These are phyloP conservation scores for Ulmus americana DNA, from an alignment of 331 rosid species.

Conservation along the genomic window DNA sequence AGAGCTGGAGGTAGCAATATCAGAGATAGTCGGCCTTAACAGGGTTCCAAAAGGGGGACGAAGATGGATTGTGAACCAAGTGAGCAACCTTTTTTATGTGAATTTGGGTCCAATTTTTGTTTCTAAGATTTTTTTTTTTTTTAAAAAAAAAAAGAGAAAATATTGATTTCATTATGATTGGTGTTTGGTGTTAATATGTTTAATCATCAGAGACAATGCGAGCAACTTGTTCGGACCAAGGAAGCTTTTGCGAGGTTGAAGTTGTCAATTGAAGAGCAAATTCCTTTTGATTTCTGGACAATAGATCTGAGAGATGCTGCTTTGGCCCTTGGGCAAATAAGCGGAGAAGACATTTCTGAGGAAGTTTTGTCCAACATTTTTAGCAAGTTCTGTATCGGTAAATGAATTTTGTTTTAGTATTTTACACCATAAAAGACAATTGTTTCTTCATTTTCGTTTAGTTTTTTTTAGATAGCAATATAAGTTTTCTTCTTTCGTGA, in stretches of 20 bases:
- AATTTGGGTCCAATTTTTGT: background rate
- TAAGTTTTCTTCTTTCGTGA: background rate
- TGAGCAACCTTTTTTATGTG: conserved; percentile 10
- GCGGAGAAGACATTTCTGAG: conserved; percentile 90
- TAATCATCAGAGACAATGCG: conserved; percentile 77
- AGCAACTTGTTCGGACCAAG: conserved; percentile 83
- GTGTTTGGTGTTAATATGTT: conserved; percentile 20
- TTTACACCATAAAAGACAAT: background rate
- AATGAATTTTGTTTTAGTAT: conserved; percentile 24
- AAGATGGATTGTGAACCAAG: conserved; percentile 91
- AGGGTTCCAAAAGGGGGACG: conserved; percentile 60
- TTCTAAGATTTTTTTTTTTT: background rate
- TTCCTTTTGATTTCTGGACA: conserved; percentile 92
- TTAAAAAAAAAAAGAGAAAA: background rate
- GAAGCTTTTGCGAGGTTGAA: conserved; percentile 74
- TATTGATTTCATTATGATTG: conserved; percentile 9
- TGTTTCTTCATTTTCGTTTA: background rate
- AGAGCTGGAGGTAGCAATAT: conserved; percentile 68
- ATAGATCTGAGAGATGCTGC: conserved; percentile 88
- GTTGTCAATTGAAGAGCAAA: conserved; percentile 71
- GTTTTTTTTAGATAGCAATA: background rate
- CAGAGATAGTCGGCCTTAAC: conserved; percentile 71
- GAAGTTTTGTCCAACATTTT: conserved; percentile 85
- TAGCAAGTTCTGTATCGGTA: conserved; percentile 84
- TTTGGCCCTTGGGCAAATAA: conserved; percentile 76